phyloP scores from a whole-genome alignment of 164 flowering plant genomes.

The Chimonanthus salicifolius region DNA sequence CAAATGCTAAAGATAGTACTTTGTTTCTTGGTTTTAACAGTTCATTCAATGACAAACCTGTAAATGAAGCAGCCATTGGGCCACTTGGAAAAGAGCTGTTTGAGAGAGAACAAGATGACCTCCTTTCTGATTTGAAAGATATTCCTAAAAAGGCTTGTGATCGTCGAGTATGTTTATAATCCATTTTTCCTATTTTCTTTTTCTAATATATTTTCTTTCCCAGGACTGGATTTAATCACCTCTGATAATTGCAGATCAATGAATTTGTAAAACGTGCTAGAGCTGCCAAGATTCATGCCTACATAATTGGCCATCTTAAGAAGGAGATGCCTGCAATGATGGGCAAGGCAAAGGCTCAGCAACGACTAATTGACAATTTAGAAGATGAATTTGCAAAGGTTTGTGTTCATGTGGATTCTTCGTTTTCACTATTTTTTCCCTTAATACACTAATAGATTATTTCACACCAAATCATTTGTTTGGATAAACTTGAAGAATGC shows the following conservation, averaged over 20 bases:
- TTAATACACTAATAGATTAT: no score
- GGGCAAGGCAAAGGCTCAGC: slow-evolving; percentile 91
- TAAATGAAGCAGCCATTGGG: slow-evolving; percentile 63
- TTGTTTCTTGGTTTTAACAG: slow-evolving; percentile 34
- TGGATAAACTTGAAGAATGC: no score
- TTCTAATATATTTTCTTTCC: no score
- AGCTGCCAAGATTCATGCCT: slow-evolving; percentile 97
- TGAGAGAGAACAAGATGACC: slow-evolving; percentile 91
- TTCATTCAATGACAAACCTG: slow-evolving; percentile 93
- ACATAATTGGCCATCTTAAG: slow-evolving; percentile 87
- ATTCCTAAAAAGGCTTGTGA: slow-evolving; percentile 98
- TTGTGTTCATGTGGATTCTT: background rate
- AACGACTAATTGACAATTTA: slow-evolving; percentile 72
- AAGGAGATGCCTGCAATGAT: slow-evolving; percentile 96
- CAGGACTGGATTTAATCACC: background rate
- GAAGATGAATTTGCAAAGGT: slow-evolving; percentile 86
- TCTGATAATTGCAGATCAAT: slow-evolving; percentile 53
- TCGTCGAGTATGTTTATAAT: slow-evolving; percentile 61
- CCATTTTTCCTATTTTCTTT: background rate
- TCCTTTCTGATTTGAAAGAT: slow-evolving; percentile 83
- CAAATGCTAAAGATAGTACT: background rate
- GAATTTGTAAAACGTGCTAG: slow-evolving; percentile 98
- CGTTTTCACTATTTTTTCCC: no score
- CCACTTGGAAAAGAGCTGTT: slow-evolving; percentile 83
- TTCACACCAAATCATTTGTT: no score